Conservation (phyloP, 805 yeast species). For the Monosporozyma servazzii region DNA sequence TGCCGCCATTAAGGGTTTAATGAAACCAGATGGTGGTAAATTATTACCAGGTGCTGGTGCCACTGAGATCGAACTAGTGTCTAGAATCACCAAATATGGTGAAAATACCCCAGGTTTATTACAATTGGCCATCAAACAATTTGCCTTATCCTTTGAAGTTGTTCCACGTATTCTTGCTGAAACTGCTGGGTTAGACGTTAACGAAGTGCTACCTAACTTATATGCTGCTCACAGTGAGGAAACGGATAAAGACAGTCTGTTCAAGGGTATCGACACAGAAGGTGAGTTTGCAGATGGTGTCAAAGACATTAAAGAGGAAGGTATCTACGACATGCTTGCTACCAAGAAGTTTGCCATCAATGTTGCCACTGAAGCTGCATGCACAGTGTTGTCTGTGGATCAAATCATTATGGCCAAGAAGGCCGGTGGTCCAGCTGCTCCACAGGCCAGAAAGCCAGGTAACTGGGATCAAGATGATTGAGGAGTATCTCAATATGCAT, state of each 20-base stretch:
- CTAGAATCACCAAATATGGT: conserved; percentile 72
- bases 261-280: conserved; percentile 69
- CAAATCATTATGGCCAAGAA: conserved; percentile 96
- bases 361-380: conserved; percentile 93
- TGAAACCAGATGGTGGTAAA: conserved; percentile 67
- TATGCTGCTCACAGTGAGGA: conserved; percentile 61
- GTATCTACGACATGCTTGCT: conserved; percentile 70
- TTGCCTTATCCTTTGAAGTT: conserved; percentile 90
- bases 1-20: conserved; percentile 77
- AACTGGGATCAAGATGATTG: conserved; percentile 94
- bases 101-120: conserved; percentile 88
- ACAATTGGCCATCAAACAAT: conserved; percentile 89
- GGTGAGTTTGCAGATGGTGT: conserved; percentile 59
- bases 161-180: conserved; percentile 89
- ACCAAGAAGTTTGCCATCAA: conserved; percentile 81
- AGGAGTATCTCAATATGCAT: neutral
- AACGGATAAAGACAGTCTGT: conserved; percentile 6
- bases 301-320: conserved; percentile 57
- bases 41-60: conserved; percentile 96
- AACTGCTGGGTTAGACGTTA: conserved; percentile 85
- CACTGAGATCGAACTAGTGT: conserved; percentile 78
- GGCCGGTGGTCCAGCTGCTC: conserved; percentile 95
- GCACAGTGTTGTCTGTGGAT: conserved; percentile 35
- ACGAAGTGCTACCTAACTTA: conserved; percentile 79
- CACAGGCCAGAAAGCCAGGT: conserved; percentile 77